Evolutionary conservation across 176 grass and related monocot species (phyloP), one percentile per base, ranked within the genome.

Genomic region (Musa troglodytarum): DNA sequence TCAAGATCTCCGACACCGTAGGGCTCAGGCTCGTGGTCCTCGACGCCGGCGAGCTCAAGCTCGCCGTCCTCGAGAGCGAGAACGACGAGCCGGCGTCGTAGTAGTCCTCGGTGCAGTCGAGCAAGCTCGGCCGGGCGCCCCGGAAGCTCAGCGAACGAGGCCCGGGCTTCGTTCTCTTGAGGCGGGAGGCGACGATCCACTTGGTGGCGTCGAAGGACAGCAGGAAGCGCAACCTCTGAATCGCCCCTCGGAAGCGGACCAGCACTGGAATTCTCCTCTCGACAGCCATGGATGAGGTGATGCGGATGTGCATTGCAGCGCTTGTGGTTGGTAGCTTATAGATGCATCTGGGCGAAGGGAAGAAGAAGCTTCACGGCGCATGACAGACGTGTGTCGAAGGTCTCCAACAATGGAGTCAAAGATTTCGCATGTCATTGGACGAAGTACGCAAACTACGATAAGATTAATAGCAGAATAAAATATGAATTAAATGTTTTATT

Each of bases 121-220:
- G 78, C 25, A 94, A 71, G 54, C 88, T 71, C 67, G 90, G 81
- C 19, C 71, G 78, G 15, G 72, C 1, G 34, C 4, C 34, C 23
- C 67, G 78, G 69, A 88, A 90, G 83, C 87, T 89, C 50, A 89
- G 21, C 54, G 17, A 69, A 16, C 52, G 84, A 56, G 52, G 65
- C 24, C 49, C 50, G 0, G 50, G 65, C 13, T 65, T 1, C 17
- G 76, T 12, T 17, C 75, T 53, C 64, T 68, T 16, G 59, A 83
- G 11, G 34, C 34, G 0, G 25, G 78, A 82, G 58, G 78, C 57
- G 26, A 90, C 64, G 64, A 94, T 66, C 91, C 91, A 94, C 9
- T 78, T 84, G 63, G 78, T 90, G 11, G 83, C 78, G 76, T 84
- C 77, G 85, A 76, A 94, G 61, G 85, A 88, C 78, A 94, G 77